phyloP scores from a whole-genome alignment of 805 yeast species.

The Saturnispora halmiae region DNA sequence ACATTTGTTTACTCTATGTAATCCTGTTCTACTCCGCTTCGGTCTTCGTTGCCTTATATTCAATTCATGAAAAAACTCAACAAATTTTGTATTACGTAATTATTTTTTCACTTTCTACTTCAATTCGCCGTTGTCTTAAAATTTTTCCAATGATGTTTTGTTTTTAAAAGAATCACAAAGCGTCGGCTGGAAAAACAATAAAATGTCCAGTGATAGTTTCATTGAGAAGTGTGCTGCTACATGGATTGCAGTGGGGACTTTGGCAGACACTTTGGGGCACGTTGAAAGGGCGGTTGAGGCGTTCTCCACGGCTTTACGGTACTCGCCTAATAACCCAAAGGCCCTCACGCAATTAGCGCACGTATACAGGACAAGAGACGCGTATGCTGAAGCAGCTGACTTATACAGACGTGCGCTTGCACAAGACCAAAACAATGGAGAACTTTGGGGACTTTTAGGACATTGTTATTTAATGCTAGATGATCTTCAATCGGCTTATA shows the following conservation, averaged over 20 bases:
- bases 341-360: slow-evolving; percentile 82
- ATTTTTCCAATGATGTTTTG: too few species aligned
- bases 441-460: slow-evolving; percentile 93
- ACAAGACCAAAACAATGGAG: slow-evolving; percentile 81
- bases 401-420: slow-evolving; percentile 80
- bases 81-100: too few species aligned
- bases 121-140: too few species aligned
- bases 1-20: too few species aligned
- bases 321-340: slow-evolving; percentile 77
- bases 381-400: slow-evolving; percentile 91
- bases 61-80: too few species aligned
- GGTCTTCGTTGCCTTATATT: too few species aligned
- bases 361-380: slow-evolving; percentile 79
- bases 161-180: too few species aligned
- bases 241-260: slow-evolving; percentile 81
- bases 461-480: slow-evolving; percentile 96
- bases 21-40: too few species aligned
- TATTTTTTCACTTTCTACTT: too few species aligned
- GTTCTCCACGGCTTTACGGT: slow-evolving; percentile 79
- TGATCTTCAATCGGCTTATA: slow-evolving; percentile 89
- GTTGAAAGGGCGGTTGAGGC: slow-evolving; percentile 83
- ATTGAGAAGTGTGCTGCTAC: slow-evolving; percentile 61
- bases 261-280: slow-evolving; percentile 85
- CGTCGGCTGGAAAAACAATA: too few species aligned
- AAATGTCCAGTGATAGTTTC: slow-evolving; percentile 24